Evolutionary conservation across 176 grass and related monocot species (phyloP).

Genomic region (Musa acuminata): DNA sequence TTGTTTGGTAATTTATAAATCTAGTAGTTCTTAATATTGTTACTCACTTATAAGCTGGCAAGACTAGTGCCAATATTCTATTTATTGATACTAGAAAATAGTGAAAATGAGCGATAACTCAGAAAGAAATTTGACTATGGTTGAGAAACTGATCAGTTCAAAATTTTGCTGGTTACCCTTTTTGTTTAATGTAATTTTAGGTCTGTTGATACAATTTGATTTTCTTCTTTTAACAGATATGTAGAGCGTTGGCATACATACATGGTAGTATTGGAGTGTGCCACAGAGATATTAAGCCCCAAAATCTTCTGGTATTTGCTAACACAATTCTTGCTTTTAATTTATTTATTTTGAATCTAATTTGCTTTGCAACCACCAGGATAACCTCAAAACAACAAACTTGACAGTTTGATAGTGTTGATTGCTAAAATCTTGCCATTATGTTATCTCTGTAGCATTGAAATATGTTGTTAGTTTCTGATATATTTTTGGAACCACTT

Average conservation of each 20-base stretch:
- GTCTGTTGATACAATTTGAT: not conserved
- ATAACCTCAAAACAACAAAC: no score
- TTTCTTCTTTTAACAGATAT: constrained; percentile 36
- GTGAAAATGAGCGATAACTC: no score
- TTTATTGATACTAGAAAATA: no score
- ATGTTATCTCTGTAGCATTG: no score
- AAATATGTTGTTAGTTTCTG: no score
- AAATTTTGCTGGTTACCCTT: not conserved
- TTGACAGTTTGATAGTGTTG: no score
- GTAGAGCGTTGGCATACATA: constrained; percentile 65
- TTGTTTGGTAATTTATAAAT: no score
- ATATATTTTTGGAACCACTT: no score
- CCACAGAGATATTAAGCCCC: constrained; percentile 88
- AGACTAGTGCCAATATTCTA: no score
- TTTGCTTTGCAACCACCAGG: constrained; percentile 5
- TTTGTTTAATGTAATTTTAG: not conserved
- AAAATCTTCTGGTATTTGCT: constrained; percentile 68
- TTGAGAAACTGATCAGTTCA: not conserved
- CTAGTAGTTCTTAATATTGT: not conserved
- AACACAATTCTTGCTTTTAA: not conserved
- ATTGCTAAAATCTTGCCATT: no score
- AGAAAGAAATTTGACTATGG: not conserved
- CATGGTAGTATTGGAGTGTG: constrained; percentile 60
- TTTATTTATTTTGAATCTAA: not conserved
- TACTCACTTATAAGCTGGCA: not conserved